Conservation (phyloP, 1,284 basidiomycete genomes). For the Cryptococcus floricola region DNA sequence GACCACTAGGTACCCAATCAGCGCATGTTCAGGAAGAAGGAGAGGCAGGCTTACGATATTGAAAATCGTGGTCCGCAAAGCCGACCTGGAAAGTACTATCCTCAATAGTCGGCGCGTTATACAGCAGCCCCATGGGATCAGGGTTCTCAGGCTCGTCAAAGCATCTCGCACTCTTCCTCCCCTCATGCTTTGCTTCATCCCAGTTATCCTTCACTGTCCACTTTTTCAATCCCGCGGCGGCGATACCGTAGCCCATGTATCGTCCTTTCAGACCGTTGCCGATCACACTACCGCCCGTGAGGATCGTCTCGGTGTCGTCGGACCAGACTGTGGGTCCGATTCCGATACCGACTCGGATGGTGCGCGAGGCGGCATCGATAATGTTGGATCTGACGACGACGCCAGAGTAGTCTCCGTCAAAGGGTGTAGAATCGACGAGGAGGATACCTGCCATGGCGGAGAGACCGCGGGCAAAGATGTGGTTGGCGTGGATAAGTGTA, state of each 20-base stretch:
- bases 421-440: constrained; percentile 50
- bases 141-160: constrained; percentile 47
- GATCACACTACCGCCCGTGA: constrained; percentile 40
- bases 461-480: constrained; percentile 32
- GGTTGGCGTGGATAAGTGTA: constrained; percentile 46
- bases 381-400: constrained; percentile 48
- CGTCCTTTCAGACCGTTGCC: constrained; percentile 41
- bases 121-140: constrained; percentile 43
- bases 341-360: constrained; percentile 53
- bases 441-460: constrained; percentile 52
- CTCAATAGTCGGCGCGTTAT: constrained; percentile 29
- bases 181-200: constrained; percentile 43
- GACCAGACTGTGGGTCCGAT: constrained; percentile 49
- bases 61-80: constrained; percentile 46
- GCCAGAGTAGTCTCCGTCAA: constrained; percentile 48
- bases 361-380: constrained; percentile 38
- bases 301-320: constrained; percentile 47
- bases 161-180: constrained; percentile 41
- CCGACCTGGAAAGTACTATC: constrained; percentile 40
- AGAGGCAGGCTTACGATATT: constrained; percentile 41
- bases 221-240: constrained; percentile 40
- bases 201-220: constrained; percentile 48
- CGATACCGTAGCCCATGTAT: constrained; percentile 50
- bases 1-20: constrained; percentile 23
- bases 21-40: neutral